phyloP scores from a whole-genome alignment of 1,139 yeast species.

The Diutina rugosa region DNA sequence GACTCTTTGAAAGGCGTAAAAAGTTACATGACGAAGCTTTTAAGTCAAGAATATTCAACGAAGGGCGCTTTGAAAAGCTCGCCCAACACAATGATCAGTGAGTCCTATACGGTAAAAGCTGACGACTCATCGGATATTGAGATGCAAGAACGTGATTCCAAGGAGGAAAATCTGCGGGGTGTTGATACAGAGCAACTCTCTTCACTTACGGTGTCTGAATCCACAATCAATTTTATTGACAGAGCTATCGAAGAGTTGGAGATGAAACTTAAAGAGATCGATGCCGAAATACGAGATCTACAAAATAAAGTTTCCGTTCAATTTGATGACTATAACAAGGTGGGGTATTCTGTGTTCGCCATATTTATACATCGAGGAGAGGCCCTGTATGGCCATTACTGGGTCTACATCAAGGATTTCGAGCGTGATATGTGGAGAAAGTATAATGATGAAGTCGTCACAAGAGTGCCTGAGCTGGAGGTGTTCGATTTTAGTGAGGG shows the following conservation, averaged over 20 bases:
- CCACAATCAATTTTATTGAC: conserved; percentile 24
- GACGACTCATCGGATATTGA: background rate
- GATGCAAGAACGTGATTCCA: too few species aligned
- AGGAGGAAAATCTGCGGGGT: too few species aligned
- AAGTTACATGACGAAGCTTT: conserved; percentile 32
- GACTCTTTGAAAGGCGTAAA: conserved; percentile 38
- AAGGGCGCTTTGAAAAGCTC: background rate
- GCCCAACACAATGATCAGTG: background rate
- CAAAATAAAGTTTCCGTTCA: conserved; percentile 40
- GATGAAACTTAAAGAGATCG: conserved; percentile 21
- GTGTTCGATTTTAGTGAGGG: conserved; percentile 62
- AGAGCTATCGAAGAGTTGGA: conserved; percentile 23
- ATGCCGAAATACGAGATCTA: conserved; percentile 25
- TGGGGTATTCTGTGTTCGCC: conserved; percentile 79
- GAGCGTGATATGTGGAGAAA: conserved; percentile 59
- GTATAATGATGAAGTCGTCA: conserved; percentile 85
- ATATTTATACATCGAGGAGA: conserved; percentile 93
- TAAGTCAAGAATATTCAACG: background rate
- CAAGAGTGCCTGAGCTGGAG: conserved; percentile 64
- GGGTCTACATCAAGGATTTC: conserved; percentile 84
- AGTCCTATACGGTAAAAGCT: background rate
- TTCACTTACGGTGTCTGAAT: conserved; percentile 7
- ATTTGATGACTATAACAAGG: conserved; percentile 43
- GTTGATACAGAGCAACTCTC: background rate
- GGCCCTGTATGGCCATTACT: conserved; percentile 92